These are phyloP conservation scores for Neurospora sp. DNA, from an alignment of 495 filamentous ascomycete species.

Conservation along the genomic window DNA sequence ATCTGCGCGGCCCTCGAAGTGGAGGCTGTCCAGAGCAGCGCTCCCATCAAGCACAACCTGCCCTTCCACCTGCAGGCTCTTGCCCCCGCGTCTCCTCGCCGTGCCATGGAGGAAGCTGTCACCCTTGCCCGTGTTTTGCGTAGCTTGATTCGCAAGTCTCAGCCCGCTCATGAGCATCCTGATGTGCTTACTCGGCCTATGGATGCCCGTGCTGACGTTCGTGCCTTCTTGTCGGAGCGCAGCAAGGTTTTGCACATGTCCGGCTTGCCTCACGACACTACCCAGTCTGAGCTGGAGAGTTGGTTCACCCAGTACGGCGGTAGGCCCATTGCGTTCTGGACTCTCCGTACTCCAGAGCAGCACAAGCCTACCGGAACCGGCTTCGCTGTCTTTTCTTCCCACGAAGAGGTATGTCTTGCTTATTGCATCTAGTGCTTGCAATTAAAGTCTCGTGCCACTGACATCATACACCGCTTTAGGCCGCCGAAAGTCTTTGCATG, in stretches of 20 bases:
- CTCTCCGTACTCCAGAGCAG: conserved; percentile 91
- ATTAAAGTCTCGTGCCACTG: background rate
- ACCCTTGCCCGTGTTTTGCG: conserved; percentile 87
- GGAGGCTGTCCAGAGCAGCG: conserved; percentile 89
- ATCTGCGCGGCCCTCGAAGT: conserved; percentile 97
- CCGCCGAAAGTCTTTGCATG: conserved; percentile 96
- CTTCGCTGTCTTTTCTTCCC: conserved; percentile 96
- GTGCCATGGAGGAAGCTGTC: conserved; percentile 95
- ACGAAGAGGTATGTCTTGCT: conserved; percentile 78
- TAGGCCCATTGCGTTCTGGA: conserved; percentile 99
- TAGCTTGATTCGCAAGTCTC: conserved; percentile 88
- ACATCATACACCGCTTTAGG: conserved; percentile 37
- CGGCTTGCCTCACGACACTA: conserved; percentile 93
- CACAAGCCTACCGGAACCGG: conserved; percentile 97
- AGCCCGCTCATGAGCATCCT: conserved; percentile 83
- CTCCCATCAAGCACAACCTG: conserved; percentile 96
- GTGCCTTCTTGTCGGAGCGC: conserved; percentile 85
- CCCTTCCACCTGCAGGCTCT: conserved; percentile 96
- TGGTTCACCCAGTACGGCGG: conserved; percentile 99
- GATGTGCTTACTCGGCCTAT: conserved; percentile 90
- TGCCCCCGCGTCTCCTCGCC: conserved; percentile 90
- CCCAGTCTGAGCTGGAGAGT: conserved; percentile 93
- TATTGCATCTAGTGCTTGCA: background rate
- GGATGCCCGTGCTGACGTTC: conserved; percentile 95
- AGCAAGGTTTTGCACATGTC: conserved; percentile 98